phyloP scores from a whole-genome alignment of 768 basidiomycete species.

The Auriscalpium orientale region DNA sequence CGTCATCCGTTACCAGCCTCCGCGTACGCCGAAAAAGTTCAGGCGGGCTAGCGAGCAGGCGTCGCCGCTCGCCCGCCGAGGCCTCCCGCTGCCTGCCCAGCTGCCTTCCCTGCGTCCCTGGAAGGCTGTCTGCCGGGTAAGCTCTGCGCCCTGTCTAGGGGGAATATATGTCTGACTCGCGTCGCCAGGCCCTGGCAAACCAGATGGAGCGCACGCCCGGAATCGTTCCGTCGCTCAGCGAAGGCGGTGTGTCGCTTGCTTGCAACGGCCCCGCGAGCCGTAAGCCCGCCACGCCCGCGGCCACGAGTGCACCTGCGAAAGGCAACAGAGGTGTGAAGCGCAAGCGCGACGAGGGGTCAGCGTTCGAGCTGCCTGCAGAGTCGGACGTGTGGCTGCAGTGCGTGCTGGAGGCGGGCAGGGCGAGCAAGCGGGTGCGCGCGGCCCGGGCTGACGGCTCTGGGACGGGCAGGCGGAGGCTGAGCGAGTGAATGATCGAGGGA shows the following conservation, averaged over 20 bases:
- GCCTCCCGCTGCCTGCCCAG: background rate
- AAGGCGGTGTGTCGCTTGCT: background rate
- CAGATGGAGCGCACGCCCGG: background rate
- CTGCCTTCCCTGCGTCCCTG: slow-evolving; percentile 8
- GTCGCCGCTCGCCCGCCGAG: slow-evolving; percentile 10
- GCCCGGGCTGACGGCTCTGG: background rate
- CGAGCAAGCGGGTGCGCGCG: background rate
- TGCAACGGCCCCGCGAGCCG: background rate
- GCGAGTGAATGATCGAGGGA: too few relatives aligned
- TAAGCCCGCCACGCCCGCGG: background rate
- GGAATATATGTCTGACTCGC: background rate
- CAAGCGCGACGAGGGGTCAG: background rate
- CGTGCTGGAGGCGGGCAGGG: background rate
- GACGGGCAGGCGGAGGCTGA: background rate
- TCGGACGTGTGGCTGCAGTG: background rate
- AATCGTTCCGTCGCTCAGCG: background rate
- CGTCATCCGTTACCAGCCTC: slow-evolving; percentile 4
- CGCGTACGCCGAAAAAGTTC: slow-evolving; percentile 8
- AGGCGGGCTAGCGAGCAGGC: slow-evolving; percentile 3
- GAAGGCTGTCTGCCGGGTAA: slow-evolving; percentile 4
- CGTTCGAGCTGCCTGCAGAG: background rate
- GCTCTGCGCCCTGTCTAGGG: background rate
- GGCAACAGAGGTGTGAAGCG: background rate
- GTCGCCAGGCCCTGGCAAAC: background rate
- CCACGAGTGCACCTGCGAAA: background rate